phyloP scores from a whole-genome alignment of 192 early-diverging fungal species.

The Podila verticillata region DNA sequence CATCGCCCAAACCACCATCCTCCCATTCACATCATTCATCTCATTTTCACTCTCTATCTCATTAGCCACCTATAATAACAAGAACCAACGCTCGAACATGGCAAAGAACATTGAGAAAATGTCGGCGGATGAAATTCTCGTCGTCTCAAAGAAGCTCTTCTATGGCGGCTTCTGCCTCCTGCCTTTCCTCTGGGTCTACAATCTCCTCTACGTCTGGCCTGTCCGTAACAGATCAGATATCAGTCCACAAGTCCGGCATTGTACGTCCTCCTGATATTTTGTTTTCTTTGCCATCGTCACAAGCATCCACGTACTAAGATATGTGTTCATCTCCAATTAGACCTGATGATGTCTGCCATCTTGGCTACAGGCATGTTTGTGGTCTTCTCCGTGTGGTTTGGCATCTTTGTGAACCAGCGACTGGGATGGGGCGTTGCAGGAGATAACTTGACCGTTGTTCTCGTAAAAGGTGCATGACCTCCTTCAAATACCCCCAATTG shows the following conservation, averaged over 20 bases:
- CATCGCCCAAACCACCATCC: background rate
- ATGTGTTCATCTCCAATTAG: constrained; percentile 34
- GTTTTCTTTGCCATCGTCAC: no score
- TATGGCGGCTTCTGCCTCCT: constrained; percentile 61
- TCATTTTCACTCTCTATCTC: background rate
- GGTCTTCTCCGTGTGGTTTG: constrained; percentile 65
- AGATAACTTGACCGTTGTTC: constrained; percentile 62
- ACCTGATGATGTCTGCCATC: constrained; percentile 61
- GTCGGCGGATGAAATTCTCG: constrained; percentile 61
- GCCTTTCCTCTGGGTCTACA: constrained; percentile 78
- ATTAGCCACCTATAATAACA: background rate
- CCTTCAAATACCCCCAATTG: background rate
- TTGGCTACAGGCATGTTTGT: constrained; percentile 61
- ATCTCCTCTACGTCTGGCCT: constrained; percentile 73
- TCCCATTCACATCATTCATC: background rate
- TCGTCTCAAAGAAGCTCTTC: constrained; percentile 71
- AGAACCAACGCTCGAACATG: constrained; percentile 3
- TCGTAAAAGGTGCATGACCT: constrained; percentile 58
- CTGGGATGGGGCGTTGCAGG: constrained; percentile 66
- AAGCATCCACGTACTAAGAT: background rate
- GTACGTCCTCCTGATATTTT: constrained; percentile 50
- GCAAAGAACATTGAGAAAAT: constrained; percentile 57
- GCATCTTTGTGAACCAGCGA: constrained; percentile 67
- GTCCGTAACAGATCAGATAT: constrained; percentile 60
- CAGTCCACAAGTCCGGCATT: constrained; percentile 57